phyloP scores from a whole-genome alignment of 345 rosid genomes.

The Psidium friedrichsthalianum region DNA sequence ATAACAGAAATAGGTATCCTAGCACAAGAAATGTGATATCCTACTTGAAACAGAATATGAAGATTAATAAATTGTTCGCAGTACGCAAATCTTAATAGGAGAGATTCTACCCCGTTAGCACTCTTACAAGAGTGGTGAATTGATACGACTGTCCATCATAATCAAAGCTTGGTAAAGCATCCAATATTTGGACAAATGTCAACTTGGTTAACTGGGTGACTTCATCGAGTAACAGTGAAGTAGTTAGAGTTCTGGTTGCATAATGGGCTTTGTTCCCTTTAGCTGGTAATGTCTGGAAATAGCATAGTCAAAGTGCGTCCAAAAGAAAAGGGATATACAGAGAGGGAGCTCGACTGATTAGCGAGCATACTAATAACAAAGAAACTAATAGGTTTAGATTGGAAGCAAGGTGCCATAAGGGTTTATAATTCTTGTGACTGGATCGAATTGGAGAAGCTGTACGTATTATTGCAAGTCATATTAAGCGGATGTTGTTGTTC shows the following conservation, averaged over 20 bases:
- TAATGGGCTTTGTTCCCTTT: background rate
- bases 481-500: background rate
- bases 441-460: too few relatives aligned
- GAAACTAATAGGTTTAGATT: too few relatives aligned
- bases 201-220: background rate
- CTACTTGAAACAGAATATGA: background rate
- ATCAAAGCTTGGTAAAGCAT: background rate
- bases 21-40: background rate
- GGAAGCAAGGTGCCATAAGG: too few relatives aligned
- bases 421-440: too few relatives aligned
- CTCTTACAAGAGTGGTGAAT: background rate
- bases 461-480: too few relatives aligned
- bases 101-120: background rate
- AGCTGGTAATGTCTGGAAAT: background rate
- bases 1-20: background rate
- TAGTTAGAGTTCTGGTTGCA: background rate
- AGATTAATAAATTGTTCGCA: background rate
- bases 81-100: background rate
- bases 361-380: too few relatives aligned
- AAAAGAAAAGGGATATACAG: too few relatives aligned
- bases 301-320: too few relatives aligned
- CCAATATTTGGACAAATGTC: background rate
- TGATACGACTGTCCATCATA: background rate
- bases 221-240: background rate
- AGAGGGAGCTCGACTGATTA: too few relatives aligned